Evolutionary conservation across 768 basidiomycete species (phyloP).

Genomic region (Peribolospora baueri): DNA sequence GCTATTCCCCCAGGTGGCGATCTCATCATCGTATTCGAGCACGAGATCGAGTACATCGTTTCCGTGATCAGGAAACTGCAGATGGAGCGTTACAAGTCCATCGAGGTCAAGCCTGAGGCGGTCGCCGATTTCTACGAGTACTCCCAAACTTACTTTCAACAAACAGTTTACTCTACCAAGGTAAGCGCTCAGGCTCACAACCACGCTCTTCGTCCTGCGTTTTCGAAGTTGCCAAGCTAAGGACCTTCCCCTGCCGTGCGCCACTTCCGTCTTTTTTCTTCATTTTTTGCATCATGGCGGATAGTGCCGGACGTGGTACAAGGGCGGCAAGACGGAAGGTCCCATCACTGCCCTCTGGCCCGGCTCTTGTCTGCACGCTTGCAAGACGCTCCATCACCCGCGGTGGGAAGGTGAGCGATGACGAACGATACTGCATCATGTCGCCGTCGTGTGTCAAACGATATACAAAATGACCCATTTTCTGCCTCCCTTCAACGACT

Average conservation of each 20-base stretch:
- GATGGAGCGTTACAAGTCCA: slow-evolving; percentile 36
- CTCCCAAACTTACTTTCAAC: slow-evolving; percentile 12
- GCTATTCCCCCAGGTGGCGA: slow-evolving; percentile 29
- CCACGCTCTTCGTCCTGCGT: not conserved
- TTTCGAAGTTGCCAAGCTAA: slow-evolving; percentile 32
- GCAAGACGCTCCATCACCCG: slow-evolving; percentile 28
- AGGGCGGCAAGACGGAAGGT: slow-evolving; percentile 21
- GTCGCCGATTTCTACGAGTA: slow-evolving; percentile 39
- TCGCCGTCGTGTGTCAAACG: not conserved
- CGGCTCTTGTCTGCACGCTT: slow-evolving; percentile 29
- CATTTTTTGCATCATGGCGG: not conserved
- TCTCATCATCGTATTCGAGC: slow-evolving; percentile 34
- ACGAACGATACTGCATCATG: slow-evolving; percentile 14
- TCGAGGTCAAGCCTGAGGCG: slow-evolving; percentile 35
- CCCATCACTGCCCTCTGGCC: slow-evolving; percentile 37
- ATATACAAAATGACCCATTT: too few relatives aligned
- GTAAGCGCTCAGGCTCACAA: slow-evolving; percentile 23
- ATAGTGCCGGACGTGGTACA: not conserved
- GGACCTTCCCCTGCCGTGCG: slow-evolving; percentile 18
- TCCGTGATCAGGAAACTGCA: slow-evolving; percentile 35
- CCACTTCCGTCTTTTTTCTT: not conserved
- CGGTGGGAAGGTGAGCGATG: slow-evolving; percentile 33
- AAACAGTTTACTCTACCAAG: slow-evolving; percentile 36
- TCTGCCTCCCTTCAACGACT: too few relatives aligned
- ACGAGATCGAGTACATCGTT: slow-evolving; percentile 34